These are phyloP conservation scores for Limnanthes douglasii DNA, from an alignment of 345 rosid genomes.

Conservation along the genomic window DNA sequence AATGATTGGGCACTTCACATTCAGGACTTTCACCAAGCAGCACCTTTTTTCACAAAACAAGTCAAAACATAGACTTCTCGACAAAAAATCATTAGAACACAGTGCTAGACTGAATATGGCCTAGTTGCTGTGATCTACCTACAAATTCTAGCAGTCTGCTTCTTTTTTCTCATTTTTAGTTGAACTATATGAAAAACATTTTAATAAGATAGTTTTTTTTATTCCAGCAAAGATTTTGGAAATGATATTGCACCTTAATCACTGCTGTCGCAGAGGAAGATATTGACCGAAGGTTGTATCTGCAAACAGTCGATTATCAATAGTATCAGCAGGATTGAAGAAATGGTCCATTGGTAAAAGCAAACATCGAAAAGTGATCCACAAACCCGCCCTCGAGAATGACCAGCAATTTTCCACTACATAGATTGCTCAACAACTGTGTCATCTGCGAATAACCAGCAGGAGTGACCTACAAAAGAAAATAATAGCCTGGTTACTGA, in stretches of 20 bases:
- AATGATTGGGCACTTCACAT: conserved; percentile 16
- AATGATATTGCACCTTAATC: conserved; percentile 46
- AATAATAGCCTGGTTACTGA: too few species aligned
- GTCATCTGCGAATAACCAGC: conserved; percentile 86
- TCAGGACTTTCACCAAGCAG: conserved; percentile 55
- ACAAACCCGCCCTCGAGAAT: conserved; percentile 96
- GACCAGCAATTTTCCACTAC: conserved; percentile 78
- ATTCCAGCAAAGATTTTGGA: too few species aligned
- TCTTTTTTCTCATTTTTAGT: too few species aligned
- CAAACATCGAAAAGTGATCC: conserved; percentile 5
- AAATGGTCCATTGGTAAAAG: conserved; percentile 1
- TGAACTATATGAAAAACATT: too few species aligned
- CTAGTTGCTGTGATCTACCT: too few species aligned
- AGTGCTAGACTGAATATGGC: neutral
- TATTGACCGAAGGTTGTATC: conserved; percentile 92
- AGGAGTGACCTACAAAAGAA: conserved; percentile 53
- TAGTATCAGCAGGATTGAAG: neutral
- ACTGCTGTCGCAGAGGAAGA: conserved; percentile 94
- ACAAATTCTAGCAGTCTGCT: too few species aligned
- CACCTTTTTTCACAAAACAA: conserved; percentile 24
- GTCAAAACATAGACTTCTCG: too few species aligned
- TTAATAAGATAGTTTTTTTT: too few species aligned
- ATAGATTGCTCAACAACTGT: conserved; percentile 43
- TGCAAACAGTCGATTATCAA: conserved; percentile 17
- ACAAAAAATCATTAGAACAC: too few species aligned